These are phyloP conservation scores for Aspergillus asperescens DNA, from an alignment of 495 filamentous ascomycete species.

Conservation along the genomic window DNA sequence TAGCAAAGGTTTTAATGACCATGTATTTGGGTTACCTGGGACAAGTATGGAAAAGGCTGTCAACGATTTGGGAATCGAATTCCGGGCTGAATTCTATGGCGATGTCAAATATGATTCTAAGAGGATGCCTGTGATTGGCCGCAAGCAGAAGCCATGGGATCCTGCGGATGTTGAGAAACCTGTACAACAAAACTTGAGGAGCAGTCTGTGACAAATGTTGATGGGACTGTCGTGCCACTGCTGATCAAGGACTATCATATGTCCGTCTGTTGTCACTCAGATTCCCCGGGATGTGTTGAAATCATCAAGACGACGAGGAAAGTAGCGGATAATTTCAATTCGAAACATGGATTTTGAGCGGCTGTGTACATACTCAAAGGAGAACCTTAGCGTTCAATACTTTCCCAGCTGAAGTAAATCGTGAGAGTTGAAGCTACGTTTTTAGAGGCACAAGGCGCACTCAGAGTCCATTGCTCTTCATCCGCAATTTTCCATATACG, in stretches of 20 bases:
- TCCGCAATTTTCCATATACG: too few relatives aligned
- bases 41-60: constrained; percentile 49
- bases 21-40: constrained; percentile 53
- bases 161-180: constrained; percentile 41
- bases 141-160: constrained; percentile 52
- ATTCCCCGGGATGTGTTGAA: constrained; percentile 47
- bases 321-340: constrained; percentile 36
- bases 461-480: too few relatives aligned
- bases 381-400: too few relatives aligned
- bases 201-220: constrained; percentile 39
- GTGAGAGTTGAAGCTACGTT: neutral
- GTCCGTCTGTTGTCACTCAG: constrained; percentile 52
- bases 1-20: constrained; percentile 48
- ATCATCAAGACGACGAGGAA: constrained; percentile 45
- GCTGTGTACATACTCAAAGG: neutral
- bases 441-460: too few relatives aligned
- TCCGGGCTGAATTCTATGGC: constrained; percentile 52
- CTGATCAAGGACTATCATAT: constrained; percentile 44
- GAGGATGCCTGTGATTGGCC: constrained; percentile 48
- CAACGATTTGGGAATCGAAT: constrained; percentile 48
- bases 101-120: constrained; percentile 54
- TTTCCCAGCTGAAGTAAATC: too few relatives aligned
- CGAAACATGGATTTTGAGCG: constrained; percentile 23
- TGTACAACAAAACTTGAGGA: constrained; percentile 41
- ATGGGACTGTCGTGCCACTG: constrained; percentile 40